Evolutionary conservation across 2,329 filamentous ascomycete species (phyloP).

Genomic region (Ophiocordyceps camponoti-rufipedis): DNA sequence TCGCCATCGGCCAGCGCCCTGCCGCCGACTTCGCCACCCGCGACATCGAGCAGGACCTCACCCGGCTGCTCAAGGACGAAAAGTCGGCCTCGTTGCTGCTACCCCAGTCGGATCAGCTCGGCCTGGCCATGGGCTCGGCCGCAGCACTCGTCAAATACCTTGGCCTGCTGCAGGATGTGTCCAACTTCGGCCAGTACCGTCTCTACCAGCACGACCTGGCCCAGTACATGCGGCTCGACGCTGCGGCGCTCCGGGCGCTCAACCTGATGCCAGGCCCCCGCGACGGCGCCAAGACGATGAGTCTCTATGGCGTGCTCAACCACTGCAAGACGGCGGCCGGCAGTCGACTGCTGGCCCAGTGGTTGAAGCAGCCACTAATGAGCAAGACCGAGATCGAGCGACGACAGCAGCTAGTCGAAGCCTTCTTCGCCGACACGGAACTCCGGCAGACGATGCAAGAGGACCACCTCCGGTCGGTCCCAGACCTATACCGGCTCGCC

Average conservation of each 20-base stretch:
- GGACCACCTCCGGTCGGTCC: conserved; percentile 80
- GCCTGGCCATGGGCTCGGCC: conserved; percentile 89
- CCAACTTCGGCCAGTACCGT: conserved; percentile 94
- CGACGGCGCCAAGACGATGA: conserved; percentile 96
- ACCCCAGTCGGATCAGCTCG: conserved; percentile 69
- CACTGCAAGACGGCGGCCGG: conserved; percentile 96
- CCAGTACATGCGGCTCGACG: conserved; percentile 97
- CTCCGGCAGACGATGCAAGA: conserved; percentile 93
- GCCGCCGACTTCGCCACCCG: conserved; percentile 63
- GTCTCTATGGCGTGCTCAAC: conserved; percentile 79
- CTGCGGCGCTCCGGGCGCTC: conserved; percentile 78
- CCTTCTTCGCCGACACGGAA: conserved; percentile 84
- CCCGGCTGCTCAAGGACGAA: conserved; percentile 75
- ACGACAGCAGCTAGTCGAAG: conserved; percentile 84
- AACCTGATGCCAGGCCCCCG: conserved; percentile 94
- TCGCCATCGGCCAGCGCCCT: conserved; percentile 70
- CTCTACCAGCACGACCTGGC: conserved; percentile 93
- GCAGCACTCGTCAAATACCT: conserved; percentile 91
- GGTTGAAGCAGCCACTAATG: conserved; percentile 97
- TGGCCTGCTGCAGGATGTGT: conserved; percentile 71
- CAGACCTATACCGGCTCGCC: conserved; percentile 80
- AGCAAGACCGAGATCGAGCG: conserved; percentile 73
- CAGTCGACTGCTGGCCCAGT: conserved; percentile 77
- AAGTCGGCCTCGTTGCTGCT: conserved; percentile 49
- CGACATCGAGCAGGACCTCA: conserved; percentile 91